These are phyloP conservation scores for Pseudogymnoascus sp. DNA, from an alignment of 2,329 filamentous ascomycete genomes.

Conservation along the genomic window DNA sequence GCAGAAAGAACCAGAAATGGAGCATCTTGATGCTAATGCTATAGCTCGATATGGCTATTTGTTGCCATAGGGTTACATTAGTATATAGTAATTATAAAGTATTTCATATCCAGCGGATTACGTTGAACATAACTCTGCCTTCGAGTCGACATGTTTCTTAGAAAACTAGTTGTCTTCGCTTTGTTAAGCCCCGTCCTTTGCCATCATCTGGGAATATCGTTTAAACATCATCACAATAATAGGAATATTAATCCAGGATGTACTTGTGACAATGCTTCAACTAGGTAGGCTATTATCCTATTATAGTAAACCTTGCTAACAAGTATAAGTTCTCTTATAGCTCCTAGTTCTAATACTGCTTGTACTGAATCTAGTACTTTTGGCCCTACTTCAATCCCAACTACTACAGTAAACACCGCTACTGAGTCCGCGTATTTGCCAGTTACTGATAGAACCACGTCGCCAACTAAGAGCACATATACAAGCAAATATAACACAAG, in stretches of 20 bases:
- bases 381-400: no score
- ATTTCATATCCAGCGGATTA: no score
- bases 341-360: background rate
- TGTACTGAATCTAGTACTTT: background rate
- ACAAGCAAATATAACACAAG: no score
- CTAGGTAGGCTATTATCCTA: background rate
- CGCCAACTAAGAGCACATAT: no score
- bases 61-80: no score
- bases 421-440: no score
- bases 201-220: background rate
- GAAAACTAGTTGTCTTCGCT: background rate
- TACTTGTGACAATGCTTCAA: background rate
- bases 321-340: background rate
- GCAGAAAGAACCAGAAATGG: no score
- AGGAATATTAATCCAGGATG: background rate
- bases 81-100: no score
- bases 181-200: background rate
- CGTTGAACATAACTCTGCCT: background rate
- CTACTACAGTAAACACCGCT: no score
- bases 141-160: background rate
- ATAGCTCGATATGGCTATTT: no score
- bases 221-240: background rate
- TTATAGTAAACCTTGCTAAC: background rate
- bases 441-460: no score
- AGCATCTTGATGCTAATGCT: no score